Evolutionary conservation across 2,329 filamentous ascomycete species (phyloP), one percentile per base, ranked within the genome.

Genomic region (Fusarium clavum): DNA sequence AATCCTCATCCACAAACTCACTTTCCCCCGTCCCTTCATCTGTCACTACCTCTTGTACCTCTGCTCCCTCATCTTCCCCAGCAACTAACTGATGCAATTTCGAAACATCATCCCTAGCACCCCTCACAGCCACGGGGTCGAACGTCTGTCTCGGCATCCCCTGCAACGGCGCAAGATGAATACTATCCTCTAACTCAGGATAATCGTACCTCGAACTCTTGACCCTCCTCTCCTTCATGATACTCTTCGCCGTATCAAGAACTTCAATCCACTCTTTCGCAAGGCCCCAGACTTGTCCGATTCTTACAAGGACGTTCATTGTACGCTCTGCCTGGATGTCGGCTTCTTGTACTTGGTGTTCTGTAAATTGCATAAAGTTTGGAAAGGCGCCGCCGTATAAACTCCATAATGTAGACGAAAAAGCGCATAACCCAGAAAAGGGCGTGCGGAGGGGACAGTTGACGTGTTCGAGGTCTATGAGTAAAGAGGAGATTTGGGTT

Each of bases 191-290:
- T 2, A 75, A 34, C 18, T 75, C 73, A 0, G 67, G 73, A 25
- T 75, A 73, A n/a, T 75, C 72, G 9, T 75, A 74, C 9, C 73
- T 61, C 6, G 73, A 75, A 2, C 55, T 61, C 41, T 66, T 72
- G 6, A 71, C 58, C 16, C 60, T 4, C 24, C 68, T 2, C 38
- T 60, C 57, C 7, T 67, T 56, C 27, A 75, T 75, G 0, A 75
- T 29, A 13, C 64, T 61, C 51, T 70, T 70, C 0, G 70, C 72
- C 1, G 73, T 75, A 7, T 75, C 54, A 0, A 73, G 44, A 22
- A 75, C 72, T 12, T 71, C 64, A 14, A 76, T 67, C 73, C 73
- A 75, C n/a, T 75, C 73, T 3, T 73, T 61, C 2, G 73, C 73
- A 13, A 75, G 54, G 9, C 61, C 66, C 73, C 73, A 75, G 0